phyloP scores from a whole-genome alignment of 2,329 filamentous ascomycete genomes.

The Byssothecium circinans region DNA sequence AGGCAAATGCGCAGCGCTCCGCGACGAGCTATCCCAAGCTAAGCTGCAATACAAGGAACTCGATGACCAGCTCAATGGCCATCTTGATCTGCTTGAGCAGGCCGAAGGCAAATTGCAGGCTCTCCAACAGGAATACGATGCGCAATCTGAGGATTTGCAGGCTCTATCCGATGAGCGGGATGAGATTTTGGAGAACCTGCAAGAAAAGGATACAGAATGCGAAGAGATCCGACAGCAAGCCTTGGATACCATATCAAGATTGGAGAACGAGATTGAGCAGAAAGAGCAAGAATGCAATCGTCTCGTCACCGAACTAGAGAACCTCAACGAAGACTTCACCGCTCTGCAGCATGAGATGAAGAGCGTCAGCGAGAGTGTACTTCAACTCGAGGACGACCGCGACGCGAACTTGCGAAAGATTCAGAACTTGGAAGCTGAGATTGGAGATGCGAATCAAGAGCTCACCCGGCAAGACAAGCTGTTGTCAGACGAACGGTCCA shows the following conservation, averaged over 20 bases:
- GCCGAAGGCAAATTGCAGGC: slow-evolving; percentile 60
- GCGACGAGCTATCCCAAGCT: slow-evolving; percentile 82
- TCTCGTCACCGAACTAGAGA: slow-evolving; percentile 70
- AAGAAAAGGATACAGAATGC: slow-evolving; percentile 60
- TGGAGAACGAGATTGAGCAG: slow-evolving; percentile 69
- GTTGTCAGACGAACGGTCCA: slow-evolving; percentile 80
- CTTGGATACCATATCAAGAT: slow-evolving; percentile 59
- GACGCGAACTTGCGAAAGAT: slow-evolving; percentile 77
- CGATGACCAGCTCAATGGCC: slow-evolving; percentile 77
- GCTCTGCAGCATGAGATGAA: slow-evolving; percentile 95
- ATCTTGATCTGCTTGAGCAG: slow-evolving; percentile 76
- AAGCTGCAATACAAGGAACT: slow-evolving; percentile 90
- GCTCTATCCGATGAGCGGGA: slow-evolving; percentile 81
- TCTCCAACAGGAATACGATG: slow-evolving; percentile 79
- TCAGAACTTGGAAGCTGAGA: slow-evolving; percentile 77
- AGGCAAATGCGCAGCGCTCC: slow-evolving; percentile 76
- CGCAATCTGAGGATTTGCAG: slow-evolving; percentile 76
- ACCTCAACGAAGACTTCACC: slow-evolving; percentile 82
- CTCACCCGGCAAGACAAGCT: slow-evolving; percentile 83
- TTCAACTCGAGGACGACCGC: slow-evolving; percentile 87
- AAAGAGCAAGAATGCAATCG: slow-evolving; percentile 71
- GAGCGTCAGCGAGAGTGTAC: slow-evolving; percentile 80
- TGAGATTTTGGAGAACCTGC: slow-evolving; percentile 75
- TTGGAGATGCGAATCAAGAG: slow-evolving; percentile 82
- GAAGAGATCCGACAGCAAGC: slow-evolving; percentile 59